Base-by-base conservation (phyloP, 257 asterid genomes). In the Leptodermis oblonga region DNA sequence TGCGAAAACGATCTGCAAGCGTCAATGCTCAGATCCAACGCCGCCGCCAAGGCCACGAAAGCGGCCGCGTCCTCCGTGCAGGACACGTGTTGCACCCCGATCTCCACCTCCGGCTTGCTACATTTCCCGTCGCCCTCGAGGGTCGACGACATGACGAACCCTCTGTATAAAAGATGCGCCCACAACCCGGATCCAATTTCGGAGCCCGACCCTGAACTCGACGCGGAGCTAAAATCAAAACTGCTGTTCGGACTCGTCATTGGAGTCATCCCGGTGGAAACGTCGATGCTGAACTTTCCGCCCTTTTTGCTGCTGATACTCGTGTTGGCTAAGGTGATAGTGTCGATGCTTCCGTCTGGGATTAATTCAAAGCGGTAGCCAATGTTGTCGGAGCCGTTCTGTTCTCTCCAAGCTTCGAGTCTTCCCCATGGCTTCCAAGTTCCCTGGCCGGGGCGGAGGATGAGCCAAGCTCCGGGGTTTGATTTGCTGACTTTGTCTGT, bases 391-490 rank as follows among this genome's bases (percentile, higher is more conserved):
- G 82, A 82, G 14, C 67, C 63, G 23, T 54, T 71, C 30, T 76
- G 53, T 43, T 88, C 92, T 26, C 95, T 76, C 97, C 99, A 94
- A 0, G 97, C 97, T 81, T 94, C 97, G 3, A 94, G 92, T 12
- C 96, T 92, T 43, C 97, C 99, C 99, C 99, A 94, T 0, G 99
- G 99, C 79, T 78, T 81, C 97, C 97, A 94, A 1, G 97, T 91
- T 70, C 82, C 79, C 20, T 86, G 83, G 30, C 91, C 95, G 14
- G 97, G 96, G 0, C 97, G 84, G 69, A 94, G 97, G 23, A 94
- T 91, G 61, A 94, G 97, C 97, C 99, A 94, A 0, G 97, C 97
- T 2, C 99, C 99, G 0, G 99, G 99, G 54, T 91, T 94, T 31
- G 99, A 87, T 54, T 79, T 70, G 68, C 96, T 86, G 71, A 94